Evolutionary conservation across 2,329 filamentous ascomycete genomes (phyloP), one percentile per base, ranked within the genome.

Genomic region (Talaromyces verruculosus): DNA sequence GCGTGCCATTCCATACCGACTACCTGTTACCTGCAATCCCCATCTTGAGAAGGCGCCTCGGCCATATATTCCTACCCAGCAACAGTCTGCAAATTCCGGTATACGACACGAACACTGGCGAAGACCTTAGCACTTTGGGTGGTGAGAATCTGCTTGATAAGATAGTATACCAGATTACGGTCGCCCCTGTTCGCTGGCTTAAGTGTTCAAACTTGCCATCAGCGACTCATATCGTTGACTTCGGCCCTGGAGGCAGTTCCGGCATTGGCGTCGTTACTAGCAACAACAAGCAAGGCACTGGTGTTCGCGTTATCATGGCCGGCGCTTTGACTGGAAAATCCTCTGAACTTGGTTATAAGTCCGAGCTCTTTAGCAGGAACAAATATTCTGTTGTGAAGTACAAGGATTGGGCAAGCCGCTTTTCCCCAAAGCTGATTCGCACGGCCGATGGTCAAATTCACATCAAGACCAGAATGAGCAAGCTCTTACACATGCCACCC

Each of bases 251-350:
- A 74, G 95, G 95, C 68, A 94, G 98, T 69, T 98, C 95, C 30
- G 95, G 95, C 69, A 89, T 99, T 19, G 95, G 95, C 74, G 91
- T 96, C 53, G 84, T 99, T 69, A 98, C 95, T 64, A 97, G 96
- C 85, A 91, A 94, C 73, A 99, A 97, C 86, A 99, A 99, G 84
- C 95, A 99, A 78, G 95, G 95, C 69, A 97, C 93, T 65, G 95
- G 95, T 73, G 95, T 99, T 39, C 92, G 94, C 67, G 93, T 98
- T 70, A 97, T 99, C 70, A 86, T 99, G 67, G 94, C 93, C 49
- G 94, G 95, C 69, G 87, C 92, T 22, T 90, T 99, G 73, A 91
- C 93, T 73, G 94, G 94, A 58, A 93, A 92, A 30, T 90, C 96
- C 66, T 84, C 86, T 35, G 95, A 98, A 78, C 90, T 99, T 68